Base-by-base conservation (phyloP, 2,329 filamentous ascomycete species). In the Botrytis hyacinthi region DNA sequence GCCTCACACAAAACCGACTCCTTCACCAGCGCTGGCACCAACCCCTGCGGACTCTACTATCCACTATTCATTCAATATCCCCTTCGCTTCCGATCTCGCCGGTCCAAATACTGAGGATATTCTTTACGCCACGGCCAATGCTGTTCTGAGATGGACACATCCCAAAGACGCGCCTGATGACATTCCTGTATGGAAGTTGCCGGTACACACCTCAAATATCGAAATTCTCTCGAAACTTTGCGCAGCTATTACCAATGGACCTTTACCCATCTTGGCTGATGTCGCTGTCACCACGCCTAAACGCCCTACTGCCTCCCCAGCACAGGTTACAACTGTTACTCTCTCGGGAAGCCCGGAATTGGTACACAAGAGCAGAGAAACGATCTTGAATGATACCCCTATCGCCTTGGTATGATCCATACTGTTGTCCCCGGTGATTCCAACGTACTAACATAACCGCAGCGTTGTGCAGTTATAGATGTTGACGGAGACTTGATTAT, bases 41-140 rank as follows among this genome's bases (percentile, higher is more conserved):
- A 90, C 92, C 77, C 86, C 91, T 76, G 88, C 91, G 81, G 92
- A 95, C 82, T 87, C 91, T 70, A 90, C 90, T 77, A 93, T 98
- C 83, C 94, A 97, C 83, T 92, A 97, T 82, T 95, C 94, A 77
- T 98, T 99, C 90, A 98, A 98, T 82, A 92, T 99, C 67, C 96
- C 96, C 75, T 98, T 98, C 84, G 91, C 94, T 78, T 97, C 93
- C 76, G 95, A 95, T 80, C 90, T 99, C 75, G 89, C 93, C 76
- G 96, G 96, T 48, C 96, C 96, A 76, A 94, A 98, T 80, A 92
- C 92, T 78, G 94, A 98, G 83, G 95, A 98, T 83, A 93, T 99
- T 80, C 89, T 98, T 75, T 95, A 98, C 84, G 94, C 95, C 76
- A 97, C 93, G 76, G 90, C 91, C 73, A 93, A 94, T 78, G 95